These are phyloP conservation scores for Citrullus colocynthis DNA, from an alignment of 306 rosid genomes.

Conservation along the genomic window DNA sequence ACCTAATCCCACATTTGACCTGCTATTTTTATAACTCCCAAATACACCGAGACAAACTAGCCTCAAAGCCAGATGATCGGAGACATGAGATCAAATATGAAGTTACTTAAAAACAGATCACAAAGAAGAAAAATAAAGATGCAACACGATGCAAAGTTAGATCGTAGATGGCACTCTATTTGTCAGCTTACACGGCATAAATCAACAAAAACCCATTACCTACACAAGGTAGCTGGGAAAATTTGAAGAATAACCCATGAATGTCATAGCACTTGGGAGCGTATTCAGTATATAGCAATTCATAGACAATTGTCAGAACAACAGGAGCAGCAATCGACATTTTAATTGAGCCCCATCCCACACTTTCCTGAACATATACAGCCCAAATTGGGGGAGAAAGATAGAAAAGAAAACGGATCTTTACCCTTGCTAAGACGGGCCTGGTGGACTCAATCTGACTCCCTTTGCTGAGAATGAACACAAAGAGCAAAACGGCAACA, in stretches of 20 bases:
- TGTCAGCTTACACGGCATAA: not conserved
- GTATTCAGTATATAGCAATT: not conserved
- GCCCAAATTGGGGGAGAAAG: conserved; percentile 28
- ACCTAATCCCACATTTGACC: not conserved
- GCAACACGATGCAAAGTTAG: not conserved
- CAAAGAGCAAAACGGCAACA: conserved; percentile 53
- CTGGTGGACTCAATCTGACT: conserved; percentile 67
- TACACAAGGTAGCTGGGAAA: not conserved
- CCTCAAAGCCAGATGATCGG: not conserved
- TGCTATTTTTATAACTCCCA: not conserved
- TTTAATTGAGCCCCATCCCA: not conserved
- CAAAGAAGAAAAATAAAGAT: not conserved
- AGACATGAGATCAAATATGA: not conserved
- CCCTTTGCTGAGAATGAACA: conserved; percentile 57
- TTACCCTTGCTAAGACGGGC: conserved; percentile 52
- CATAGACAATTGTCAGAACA: not conserved
- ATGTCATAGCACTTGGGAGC: not conserved
- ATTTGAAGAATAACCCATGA: not conserved
- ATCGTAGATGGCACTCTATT: not conserved
- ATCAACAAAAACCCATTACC: not conserved
- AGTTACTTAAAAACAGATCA: not conserved
- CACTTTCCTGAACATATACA: not conserved
- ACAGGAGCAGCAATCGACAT: not conserved
- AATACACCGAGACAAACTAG: not conserved
- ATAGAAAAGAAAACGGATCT: not conserved